Evolutionary conservation across 129 eudicot genomes (phyloP).

Genomic region (Helianthus tuberosus): DNA sequence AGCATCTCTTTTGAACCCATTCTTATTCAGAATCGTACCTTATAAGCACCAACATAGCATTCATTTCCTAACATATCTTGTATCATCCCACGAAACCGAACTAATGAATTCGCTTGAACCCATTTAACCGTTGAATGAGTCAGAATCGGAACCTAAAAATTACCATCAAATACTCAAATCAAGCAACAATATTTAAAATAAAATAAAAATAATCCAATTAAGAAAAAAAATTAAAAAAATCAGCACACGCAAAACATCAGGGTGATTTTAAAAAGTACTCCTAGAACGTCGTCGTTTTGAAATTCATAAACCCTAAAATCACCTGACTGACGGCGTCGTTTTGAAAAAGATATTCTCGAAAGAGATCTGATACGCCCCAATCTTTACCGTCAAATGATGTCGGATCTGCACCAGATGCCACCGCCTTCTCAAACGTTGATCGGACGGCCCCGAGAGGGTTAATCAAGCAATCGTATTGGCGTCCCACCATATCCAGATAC

Average conservation of each 20-base stretch:
- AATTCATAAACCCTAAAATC: conserved; percentile 22
- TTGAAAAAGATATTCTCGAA: conserved; percentile 55
- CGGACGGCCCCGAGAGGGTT: conserved; percentile 96
- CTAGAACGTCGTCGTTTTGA: no score
- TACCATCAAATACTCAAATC: background rate
- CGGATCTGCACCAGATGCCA: conserved; percentile 45
- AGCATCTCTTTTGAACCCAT: no score
- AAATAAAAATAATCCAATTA: background rate
- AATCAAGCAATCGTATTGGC: conserved; percentile 64
- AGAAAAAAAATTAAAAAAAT: no score
- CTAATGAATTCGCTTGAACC: conserved; percentile 67
- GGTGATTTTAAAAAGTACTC: no score
- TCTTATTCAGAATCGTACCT: conserved; percentile 44
- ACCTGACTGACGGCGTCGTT: conserved; percentile 58
- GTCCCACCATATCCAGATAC: conserved; percentile 62
- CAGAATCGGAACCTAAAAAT: conserved; percentile 73
- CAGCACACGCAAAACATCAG: background rate
- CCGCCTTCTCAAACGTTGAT: conserved; percentile 67
- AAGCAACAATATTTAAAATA: conserved; percentile 7
- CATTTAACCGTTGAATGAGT: conserved; percentile 47
- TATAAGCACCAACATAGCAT: conserved; percentile 83
- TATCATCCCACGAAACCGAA: conserved; percentile 84
- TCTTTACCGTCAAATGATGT: conserved; percentile 55
- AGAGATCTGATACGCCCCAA: conserved; percentile 76
- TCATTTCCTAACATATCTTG: conserved; percentile 97